phyloP scores from a whole-genome alignment of 208 protist species.

The Herpetomonas samuelpessoai region DNA sequence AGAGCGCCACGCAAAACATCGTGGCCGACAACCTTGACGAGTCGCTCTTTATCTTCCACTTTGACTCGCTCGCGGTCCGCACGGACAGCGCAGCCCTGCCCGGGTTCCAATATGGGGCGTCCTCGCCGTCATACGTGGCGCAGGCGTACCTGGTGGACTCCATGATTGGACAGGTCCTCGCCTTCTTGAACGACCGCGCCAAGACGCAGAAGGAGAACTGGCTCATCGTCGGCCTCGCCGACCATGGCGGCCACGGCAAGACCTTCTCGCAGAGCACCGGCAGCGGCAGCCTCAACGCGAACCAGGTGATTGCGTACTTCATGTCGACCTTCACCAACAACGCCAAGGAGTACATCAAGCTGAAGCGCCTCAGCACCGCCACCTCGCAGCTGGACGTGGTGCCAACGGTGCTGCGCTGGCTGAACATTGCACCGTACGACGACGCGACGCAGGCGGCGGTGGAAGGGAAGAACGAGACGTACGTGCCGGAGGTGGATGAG shows the following conservation, averaged over 20 bases:
- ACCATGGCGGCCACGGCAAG: constrained; percentile 65
- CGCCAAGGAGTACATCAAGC: constrained; percentile 28
- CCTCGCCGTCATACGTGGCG: constrained; percentile 43
- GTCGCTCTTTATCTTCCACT: constrained; percentile 69
- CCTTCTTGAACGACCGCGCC: constrained; percentile 51
- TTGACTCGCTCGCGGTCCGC: constrained; percentile 54
- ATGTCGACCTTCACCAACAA: constrained; percentile 53
- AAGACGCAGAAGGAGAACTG: constrained; percentile 70
- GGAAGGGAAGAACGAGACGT: constrained; percentile 27
- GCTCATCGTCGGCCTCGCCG: constrained; percentile 61
- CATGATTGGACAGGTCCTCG: constrained; percentile 64
- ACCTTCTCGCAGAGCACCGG: constrained; percentile 16
- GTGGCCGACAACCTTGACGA: constrained; percentile 43
- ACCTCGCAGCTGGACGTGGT: constrained; percentile 64
- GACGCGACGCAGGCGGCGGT: constrained; percentile 32
- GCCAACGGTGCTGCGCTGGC: constrained; percentile 72
- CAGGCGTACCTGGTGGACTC: constrained; percentile 73
- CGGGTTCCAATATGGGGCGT: constrained; percentile 44
- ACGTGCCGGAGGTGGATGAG: constrained; percentile 21
- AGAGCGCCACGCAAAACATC: constrained; percentile 24
- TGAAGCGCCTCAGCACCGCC: constrained; percentile 38
- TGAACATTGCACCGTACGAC: constrained; percentile 61
- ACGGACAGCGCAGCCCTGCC: constrained; percentile 40
- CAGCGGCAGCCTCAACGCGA: constrained; percentile 15
- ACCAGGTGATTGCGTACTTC: constrained; percentile 60